phyloP scores from a whole-genome alignment of 1,139 yeast species.

The Yamadazyma triangularis region DNA sequence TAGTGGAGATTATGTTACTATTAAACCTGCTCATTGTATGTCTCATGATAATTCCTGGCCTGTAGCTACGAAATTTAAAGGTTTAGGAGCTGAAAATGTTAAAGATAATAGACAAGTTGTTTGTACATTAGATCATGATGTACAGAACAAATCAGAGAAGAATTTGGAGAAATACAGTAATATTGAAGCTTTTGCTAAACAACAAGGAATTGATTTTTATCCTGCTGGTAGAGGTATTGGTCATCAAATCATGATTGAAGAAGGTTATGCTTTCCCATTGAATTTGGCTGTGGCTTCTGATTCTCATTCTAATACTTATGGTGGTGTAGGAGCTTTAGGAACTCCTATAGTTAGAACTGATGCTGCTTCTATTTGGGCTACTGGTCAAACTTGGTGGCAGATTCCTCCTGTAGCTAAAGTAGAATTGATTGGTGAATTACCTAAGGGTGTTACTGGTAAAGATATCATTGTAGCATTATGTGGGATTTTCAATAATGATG shows the following conservation, averaged over 20 bases:
- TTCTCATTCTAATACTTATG: slow-evolving; percentile 96
- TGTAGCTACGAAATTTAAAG: slow-evolving; percentile 93
- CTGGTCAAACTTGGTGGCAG: slow-evolving; percentile 99
- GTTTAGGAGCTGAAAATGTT: slow-evolving; percentile 82
- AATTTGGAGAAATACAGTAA: slow-evolving; percentile 83
- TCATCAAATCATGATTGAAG: slow-evolving; percentile 98
- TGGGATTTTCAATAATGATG: slow-evolving; percentile 92
- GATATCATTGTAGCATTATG: slow-evolving; percentile 96
- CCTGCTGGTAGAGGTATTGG: slow-evolving; percentile 99
- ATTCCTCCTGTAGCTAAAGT: slow-evolving; percentile 98
- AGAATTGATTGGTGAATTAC: slow-evolving; percentile 76
- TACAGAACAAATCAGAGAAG: slow-evolving; percentile 85
- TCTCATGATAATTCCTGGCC: slow-evolving; percentile 99
- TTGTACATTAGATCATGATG: slow-evolving; percentile 96
- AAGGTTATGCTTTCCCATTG: slow-evolving; percentile 95
- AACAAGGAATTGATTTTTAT: slow-evolving; percentile 94
- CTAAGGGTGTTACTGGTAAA: slow-evolving; percentile 88
- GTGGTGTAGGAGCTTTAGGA: slow-evolving; percentile 94
- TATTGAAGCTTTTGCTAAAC: slow-evolving; percentile 81
- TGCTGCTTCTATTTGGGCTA: slow-evolving; percentile 99
- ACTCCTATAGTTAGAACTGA: slow-evolving; percentile 98
- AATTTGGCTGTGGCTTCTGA: slow-evolving; percentile 95
- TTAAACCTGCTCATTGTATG: slow-evolving; percentile 96
- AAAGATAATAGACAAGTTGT: slow-evolving; percentile 87
- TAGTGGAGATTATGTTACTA: slow-evolving; percentile 93